A percentile compares a stretch with the other conserved stretches of the same genome.
Conservation (phyloP, 441 rosid genomes). For the Brassica balearica region DNA sequence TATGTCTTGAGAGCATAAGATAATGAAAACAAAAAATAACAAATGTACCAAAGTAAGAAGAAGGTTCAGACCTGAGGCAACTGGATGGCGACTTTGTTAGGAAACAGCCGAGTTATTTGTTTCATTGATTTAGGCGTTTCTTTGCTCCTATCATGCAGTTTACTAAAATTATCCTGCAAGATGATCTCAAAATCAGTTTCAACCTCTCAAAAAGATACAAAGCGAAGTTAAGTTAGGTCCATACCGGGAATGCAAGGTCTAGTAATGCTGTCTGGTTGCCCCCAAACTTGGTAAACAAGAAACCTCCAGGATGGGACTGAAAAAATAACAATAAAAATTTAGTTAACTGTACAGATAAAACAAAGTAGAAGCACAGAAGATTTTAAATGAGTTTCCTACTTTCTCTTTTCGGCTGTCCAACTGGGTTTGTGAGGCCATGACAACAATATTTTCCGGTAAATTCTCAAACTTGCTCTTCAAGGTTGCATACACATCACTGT, state of each 20-base stretch:
- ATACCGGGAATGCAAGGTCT: constrained; percentile 96
- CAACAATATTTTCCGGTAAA: constrained; percentile 76
- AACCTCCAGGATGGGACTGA: constrained; percentile 97
- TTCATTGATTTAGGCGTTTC: constrained; percentile 91
- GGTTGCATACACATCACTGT: constrained; percentile 71
- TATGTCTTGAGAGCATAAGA: constrained; percentile 44
- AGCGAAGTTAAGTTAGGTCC: constrained; percentile 18
- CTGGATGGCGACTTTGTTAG: constrained; percentile 96
- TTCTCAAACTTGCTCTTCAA: constrained; percentile 83
- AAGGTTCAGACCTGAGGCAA: constrained; percentile 80
- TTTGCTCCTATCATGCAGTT: constrained; percentile 90
- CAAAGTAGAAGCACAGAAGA: constrained; percentile 7
- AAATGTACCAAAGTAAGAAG: constrained; percentile 11
- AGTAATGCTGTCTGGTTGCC: constrained; percentile 94
- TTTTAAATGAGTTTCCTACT: constrained; percentile 50
- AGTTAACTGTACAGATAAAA: constrained; percentile 9
- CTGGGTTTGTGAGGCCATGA: constrained; percentile 89
- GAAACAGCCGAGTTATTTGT: constrained; percentile 91
- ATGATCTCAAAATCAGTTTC: constrained; percentile 9
- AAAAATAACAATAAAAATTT: constrained; percentile 30
- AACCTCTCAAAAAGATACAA: constrained; percentile 23
- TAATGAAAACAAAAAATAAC: constrained; percentile 12
- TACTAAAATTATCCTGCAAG: constrained; percentile 88
- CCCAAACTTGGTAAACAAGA: constrained; percentile 95
- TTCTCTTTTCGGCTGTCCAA: constrained; percentile 97